These are phyloP conservation scores for Coriaria nepalensis DNA, from an alignment of 306 rosid species.

Conservation along the genomic window DNA sequence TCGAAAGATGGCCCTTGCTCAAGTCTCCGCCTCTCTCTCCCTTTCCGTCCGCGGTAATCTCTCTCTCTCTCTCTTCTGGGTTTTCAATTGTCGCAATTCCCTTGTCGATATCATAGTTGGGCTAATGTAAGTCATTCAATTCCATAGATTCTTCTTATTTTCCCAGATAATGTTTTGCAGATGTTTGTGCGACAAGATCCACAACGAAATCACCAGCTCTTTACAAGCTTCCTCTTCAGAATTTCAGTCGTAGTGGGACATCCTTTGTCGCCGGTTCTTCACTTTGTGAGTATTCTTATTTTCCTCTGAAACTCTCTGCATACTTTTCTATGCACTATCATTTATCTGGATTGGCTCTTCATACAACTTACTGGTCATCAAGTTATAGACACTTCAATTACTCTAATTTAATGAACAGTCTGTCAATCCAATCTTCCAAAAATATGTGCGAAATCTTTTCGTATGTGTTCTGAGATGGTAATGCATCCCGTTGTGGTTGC, in stretches of 20 bases:
- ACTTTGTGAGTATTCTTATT: conserved; percentile 29
- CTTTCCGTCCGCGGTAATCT: conserved; percentile 32
- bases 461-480: too few relatives aligned
- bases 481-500: conserved; percentile 5
- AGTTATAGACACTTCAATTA: too few relatives aligned
- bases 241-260: conserved; percentile 19
- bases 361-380: too few relatives aligned
- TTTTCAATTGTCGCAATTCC: too few relatives aligned
- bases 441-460: too few relatives aligned
- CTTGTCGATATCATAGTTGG: too few relatives aligned
- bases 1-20: conserved; percentile 52
- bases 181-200: conserved; percentile 30
- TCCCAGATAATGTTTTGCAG: conserved; percentile 28
- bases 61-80: conserved; percentile 13
- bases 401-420: too few relatives aligned
- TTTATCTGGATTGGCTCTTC: too few relatives aligned
- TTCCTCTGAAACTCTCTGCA: neutral
- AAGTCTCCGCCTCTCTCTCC: conserved; percentile 46
- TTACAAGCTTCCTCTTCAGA: conserved; percentile 23
- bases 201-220: conserved; percentile 19
- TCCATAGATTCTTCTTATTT: neutral
- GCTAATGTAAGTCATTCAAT: too few relatives aligned
- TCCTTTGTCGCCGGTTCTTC: conserved; percentile 58
- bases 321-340: neutral
- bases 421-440: too few relatives aligned